phyloP scores from a whole-genome alignment of 2,329 filamentous ascomycete species.

The Exophiala bonariae region DNA sequence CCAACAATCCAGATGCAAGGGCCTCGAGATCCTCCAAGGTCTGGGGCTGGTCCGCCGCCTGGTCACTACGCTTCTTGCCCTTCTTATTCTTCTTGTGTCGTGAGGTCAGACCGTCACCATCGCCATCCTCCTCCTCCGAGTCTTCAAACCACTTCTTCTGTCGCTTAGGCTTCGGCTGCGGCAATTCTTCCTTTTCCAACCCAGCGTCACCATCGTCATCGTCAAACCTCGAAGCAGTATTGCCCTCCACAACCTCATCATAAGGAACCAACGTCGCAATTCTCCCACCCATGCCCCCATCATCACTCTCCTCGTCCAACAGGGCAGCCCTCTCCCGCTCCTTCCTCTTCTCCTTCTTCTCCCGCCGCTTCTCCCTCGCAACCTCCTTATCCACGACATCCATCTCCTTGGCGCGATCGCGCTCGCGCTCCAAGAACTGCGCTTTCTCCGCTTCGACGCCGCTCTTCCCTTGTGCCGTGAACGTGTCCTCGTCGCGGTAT shows the following conservation, averaged over 20 bases:
- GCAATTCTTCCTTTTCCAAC: neutral
- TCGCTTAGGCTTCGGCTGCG: slow-evolving; percentile 33
- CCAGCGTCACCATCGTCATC: slow-evolving; percentile 26
- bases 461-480: slow-evolving; percentile 71
- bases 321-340: slow-evolving; percentile 37
- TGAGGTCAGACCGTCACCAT: slow-evolving; percentile 28
- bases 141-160: slow-evolving; percentile 41
- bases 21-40: slow-evolving; percentile 50
- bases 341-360: slow-evolving; percentile 49
- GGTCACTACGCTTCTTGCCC: slow-evolving; percentile 26
- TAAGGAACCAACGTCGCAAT: slow-evolving; percentile 36
- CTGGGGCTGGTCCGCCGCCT: slow-evolving; percentile 28
- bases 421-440: slow-evolving; percentile 73
- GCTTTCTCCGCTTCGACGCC: slow-evolving; percentile 68
- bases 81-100: slow-evolving; percentile 27
- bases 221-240: neutral
- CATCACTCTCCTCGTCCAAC: slow-evolving; percentile 27
- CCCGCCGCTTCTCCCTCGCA: slow-evolving; percentile 69
- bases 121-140: slow-evolving; percentile 31
- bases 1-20: slow-evolving; percentile 44
- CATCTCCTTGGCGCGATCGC: slow-evolving; percentile 67
- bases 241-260: slow-evolving; percentile 28
- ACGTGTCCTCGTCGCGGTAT: slow-evolving; percentile 80
- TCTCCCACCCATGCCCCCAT: slow-evolving; percentile 31
- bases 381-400: slow-evolving; percentile 82